Evolutionary conservation across 2,329 filamentous ascomycete genomes (phyloP).

Genomic region (Ceratocystis huliohia): DNA sequence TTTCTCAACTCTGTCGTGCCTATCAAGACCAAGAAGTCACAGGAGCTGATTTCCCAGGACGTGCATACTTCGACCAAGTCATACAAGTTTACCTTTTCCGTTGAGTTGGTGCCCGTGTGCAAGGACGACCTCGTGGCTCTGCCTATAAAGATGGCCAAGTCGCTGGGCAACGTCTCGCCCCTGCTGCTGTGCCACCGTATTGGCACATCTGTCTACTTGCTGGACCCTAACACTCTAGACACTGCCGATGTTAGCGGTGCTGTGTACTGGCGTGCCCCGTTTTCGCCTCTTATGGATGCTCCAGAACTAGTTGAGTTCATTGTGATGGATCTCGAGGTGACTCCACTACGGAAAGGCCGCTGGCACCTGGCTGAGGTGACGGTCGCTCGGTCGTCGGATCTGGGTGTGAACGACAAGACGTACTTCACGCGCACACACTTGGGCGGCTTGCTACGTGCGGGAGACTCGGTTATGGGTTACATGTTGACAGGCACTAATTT

Average conservation of each 20-base stretch:
- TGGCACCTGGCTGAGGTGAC: slow-evolving; percentile 79
- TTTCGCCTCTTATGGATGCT: slow-evolving; percentile 69
- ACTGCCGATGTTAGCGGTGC: slow-evolving; percentile 71
- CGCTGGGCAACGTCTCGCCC: slow-evolving; percentile 76
- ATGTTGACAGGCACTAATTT: slow-evolving; percentile 79
- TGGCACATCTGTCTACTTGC: slow-evolving; percentile 75
- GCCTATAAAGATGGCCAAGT: slow-evolving; percentile 77
- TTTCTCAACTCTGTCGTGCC: slow-evolving; percentile 75
- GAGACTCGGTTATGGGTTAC: slow-evolving; percentile 92
- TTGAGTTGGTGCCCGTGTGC: slow-evolving; percentile 85
- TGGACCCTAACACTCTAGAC: slow-evolving; percentile 85
- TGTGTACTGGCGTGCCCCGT: slow-evolving; percentile 85
- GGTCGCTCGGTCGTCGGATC: slow-evolving; percentile 72
- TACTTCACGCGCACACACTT: slow-evolving; percentile 89
- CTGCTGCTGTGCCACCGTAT: slow-evolving; percentile 76
- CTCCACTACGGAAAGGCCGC: slow-evolving; percentile 62
- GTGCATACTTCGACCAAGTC: slow-evolving; percentile 79
- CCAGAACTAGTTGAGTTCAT: slow-evolving; percentile 83
- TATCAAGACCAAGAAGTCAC: slow-evolving; percentile 57
- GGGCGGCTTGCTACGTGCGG: slow-evolving; percentile 69
- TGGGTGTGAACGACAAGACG: slow-evolving; percentile 72
- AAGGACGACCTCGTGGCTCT: slow-evolving; percentile 95
- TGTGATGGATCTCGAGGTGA: slow-evolving; percentile 81
- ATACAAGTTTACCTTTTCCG: slow-evolving; percentile 89
- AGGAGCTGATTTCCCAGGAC: slow-evolving; percentile 88